Base-by-base conservation (phyloP, 2,329 filamentous ascomycete species). In the Aureobasidium lini region DNA sequence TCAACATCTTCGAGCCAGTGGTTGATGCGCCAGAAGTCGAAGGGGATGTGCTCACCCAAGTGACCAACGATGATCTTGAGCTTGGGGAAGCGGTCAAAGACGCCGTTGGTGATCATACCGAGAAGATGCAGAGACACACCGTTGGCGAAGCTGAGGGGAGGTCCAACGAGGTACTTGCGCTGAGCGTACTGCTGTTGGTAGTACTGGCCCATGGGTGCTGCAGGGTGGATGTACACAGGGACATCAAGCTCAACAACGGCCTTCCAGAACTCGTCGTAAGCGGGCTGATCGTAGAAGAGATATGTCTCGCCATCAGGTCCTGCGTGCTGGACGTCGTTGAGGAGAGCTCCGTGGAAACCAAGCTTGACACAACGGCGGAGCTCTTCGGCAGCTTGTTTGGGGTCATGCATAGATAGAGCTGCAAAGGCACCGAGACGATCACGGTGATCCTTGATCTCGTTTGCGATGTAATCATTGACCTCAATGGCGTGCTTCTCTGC, bases 171-270 rank as follows among this genome's bases (percentile, higher is more conserved):
- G 76, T 79, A 86, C 66, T 79, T 79, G 23, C 83, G 76, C 64
- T 84, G 75, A 1, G 78, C 79, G 76, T 79, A 86, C 6, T 84
- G 76, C 66, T 81, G 81, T 4, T 85, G 80, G 64, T 81, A 74
- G 58, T 84, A 76, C 16, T 74, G 76, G 6, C 82, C 82, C 4
- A 65, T 67, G 1, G 67, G 67, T 46, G 67, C 66, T 49, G 80
- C 75, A 0, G 84, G 84, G 68, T 87, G 84, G 1, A 87, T 74
- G 65, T 87, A 87, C 50, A 87, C 76, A 0, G 84, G 84, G 0
- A 86, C 83, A 60, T 86, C 81, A 0, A 87, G 78, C 44, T 85
- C 80, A 1, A 75, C 76, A 8, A 79, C 76, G 0, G 78, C 79
- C 11, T 75, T 66, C 84, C 84, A 87, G 75, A 87, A 86, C 23